Percentiles rank a stretch among this genome's conserved stretches.
These are phyloP conservation scores for Dactylellina cionopaga DNA, from an alignment of 2,329 filamentous ascomycete species.

Conservation along the genomic window DNA sequence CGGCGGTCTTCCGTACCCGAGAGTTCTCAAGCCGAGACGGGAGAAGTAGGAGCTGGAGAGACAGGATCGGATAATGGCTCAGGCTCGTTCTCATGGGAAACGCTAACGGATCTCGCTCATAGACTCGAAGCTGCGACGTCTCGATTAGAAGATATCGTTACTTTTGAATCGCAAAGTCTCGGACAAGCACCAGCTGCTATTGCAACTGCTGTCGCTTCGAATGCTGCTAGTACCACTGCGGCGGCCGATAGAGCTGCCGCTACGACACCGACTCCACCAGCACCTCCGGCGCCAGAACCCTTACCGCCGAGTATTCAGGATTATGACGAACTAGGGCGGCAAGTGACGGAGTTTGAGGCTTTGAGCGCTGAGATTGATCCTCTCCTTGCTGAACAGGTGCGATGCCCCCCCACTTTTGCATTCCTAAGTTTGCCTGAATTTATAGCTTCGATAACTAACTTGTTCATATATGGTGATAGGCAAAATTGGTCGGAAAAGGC, in stretches of 20 bases:
- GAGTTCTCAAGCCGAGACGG: not conserved
- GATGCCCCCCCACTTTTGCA: constrained; percentile 52
- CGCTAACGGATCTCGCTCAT: constrained; percentile 58
- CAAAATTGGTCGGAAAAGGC: constrained; percentile 60
- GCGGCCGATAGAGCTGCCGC: constrained; percentile 61
- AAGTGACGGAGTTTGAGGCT: constrained; percentile 80
- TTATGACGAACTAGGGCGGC: constrained; percentile 79
- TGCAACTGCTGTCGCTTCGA: constrained; percentile 57
- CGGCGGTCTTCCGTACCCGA: constrained; percentile 9
- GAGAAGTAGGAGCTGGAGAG: not conserved
- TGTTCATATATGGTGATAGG: constrained; percentile 32
- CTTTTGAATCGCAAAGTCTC: constrained; percentile 69
- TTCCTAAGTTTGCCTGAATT: not conserved
- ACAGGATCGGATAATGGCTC: not conserved
- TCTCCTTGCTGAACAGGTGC: constrained; percentile 80
- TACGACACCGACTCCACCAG: constrained; percentile 58
- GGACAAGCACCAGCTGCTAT: constrained; percentile 62
- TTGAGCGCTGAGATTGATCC: constrained; percentile 81
- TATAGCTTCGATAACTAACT: not conserved
- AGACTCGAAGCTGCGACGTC: constrained; percentile 98
- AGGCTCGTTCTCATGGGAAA: constrained; percentile 15
- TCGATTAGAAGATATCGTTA: constrained; percentile 93
- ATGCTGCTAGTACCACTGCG: constrained; percentile 60
- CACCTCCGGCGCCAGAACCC: constrained; percentile 65
- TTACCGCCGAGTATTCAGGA: constrained; percentile 83